Base-by-base conservation (phyloP, 2,329 filamentous ascomycete genomes). In the Colletotrichum sp. region DNA sequence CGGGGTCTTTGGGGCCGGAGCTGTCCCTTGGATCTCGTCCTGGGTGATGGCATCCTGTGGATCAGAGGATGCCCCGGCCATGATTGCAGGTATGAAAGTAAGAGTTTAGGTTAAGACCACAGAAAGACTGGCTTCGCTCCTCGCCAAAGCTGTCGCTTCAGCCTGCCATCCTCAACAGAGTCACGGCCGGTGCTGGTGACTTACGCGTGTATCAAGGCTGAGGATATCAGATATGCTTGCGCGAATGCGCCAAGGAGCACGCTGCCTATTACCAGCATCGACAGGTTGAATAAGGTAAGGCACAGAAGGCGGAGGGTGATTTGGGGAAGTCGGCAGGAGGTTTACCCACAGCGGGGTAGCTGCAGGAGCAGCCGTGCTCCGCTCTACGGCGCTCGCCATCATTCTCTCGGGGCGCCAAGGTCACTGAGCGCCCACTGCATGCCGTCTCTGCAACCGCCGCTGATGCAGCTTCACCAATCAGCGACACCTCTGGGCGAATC, bases 31-130 rank as follows among this genome's bases (percentile, higher is more conserved):
- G 3, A 87, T 84, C 75, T 89, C 87, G 32, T 88, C 84, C 64
- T 82, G 79, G 0, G 83, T 86, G 70, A 87, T 84, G 60, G 85
- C 86, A 78, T 88, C 86, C 71, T 87, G 83, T 1, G 81, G 77
- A 16, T 81, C 81, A 5, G 81, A 80, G 15, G 81, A 78, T 56
- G 70, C 48, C 30, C 73, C 76, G 15, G 79, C 69, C 82, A 83
- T 84, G 24, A 12, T 52, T 43, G 56, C 15, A 26, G 16, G 15
- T 64, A 43, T 13, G 21, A n/a, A 28, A 16, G 8, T 21, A 15
- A 56, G 64, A 55, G 12, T 32, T 24, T 3, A 28, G 43, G 34
- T 24, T 32, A 15, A 18, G 28, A 18, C 8, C 16, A 30, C 18
- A 21, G 32, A 30, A 13, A 70, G 32, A 12, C 30, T 26, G 38